These are phyloP conservation scores for Nemania abortiva DNA, from an alignment of 2,329 filamentous ascomycete species.

Conservation along the genomic window DNA sequence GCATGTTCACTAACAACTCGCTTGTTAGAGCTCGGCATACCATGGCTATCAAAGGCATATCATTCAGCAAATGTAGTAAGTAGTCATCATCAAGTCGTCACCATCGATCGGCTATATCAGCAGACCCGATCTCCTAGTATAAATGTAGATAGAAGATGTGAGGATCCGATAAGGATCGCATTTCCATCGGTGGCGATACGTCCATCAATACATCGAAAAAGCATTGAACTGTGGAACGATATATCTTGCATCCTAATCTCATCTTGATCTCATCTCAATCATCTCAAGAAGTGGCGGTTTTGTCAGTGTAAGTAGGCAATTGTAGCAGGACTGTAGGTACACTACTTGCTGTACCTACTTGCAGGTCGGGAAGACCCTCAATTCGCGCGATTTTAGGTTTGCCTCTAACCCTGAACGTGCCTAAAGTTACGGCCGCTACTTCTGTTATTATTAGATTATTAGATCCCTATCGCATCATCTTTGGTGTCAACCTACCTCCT, in stretches of 20 bases:
- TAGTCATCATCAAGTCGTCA: background rate
- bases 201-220: background rate
- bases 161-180: constrained; percentile 16
- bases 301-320: background rate
- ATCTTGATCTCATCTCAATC: constrained; percentile 10
- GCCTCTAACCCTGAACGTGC: constrained; percentile 6
- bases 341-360: background rate
- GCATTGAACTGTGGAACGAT: background rate
- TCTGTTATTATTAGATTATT: constrained; percentile 10
- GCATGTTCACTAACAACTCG: constrained; percentile 8
- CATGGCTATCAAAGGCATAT: constrained; percentile 10
- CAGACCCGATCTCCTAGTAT: background rate
- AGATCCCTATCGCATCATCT: constrained; percentile 11
- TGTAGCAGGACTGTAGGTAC: too few species aligned
- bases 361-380: background rate
- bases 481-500: constrained; percentile 16
- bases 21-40: background rate
- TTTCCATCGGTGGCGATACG: background rate
- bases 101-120: background rate
- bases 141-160: background rate
- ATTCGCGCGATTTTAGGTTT: constrained; percentile 6
- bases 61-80: background rate
- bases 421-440: background rate
- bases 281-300: background rate
- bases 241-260: background rate